Evolutionary conservation across 1,284 basidiomycete species (phyloP), one percentile per base, ranked within the genome.

Genomic region (Tetrapyrgos nigripes): DNA sequence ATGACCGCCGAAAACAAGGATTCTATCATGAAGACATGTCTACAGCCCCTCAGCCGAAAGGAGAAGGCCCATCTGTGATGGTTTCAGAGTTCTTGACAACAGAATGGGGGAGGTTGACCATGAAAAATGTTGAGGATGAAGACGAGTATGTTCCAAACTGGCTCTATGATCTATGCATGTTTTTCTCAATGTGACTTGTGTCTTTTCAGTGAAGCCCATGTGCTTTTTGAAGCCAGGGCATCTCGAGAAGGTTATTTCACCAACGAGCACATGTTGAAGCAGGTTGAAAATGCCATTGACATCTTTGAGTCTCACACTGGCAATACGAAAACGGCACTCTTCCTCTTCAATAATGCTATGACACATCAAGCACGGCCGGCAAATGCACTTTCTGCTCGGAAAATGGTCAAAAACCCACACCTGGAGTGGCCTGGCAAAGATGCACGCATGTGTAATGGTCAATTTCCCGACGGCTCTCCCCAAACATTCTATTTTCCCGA

Each of bases 401-500:
- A 56, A 19, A 56, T 56, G 46, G 45, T 48, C n/a, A 56, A 56
- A 66, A 51, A 57, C 19, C 66, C 66, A 14, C 37, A 58, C 26
- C 26, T 55, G 27, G 60, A 52, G 10, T 70, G 70, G 70, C 29
- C 44, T 1, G 64, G 66, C 29, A 60, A 57, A 49, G 63, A 67
- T 4, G 58, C 66, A 13, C 31, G 59, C 44, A 73, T 75, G 72
- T 55, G 66, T 27, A 46, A 37, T 31, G 65, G 65, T 23, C 48
- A 29, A 0, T 59, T 73, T 46, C 63, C 10, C 47, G 52, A 40
- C 19, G 37, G 37, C 4, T 11, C 13, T 11, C n/a, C 43, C 1
- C 73, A 76, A 53, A 21, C 48, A 9, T 67, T 76, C 23, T 74
- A 73, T 58, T 74, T 62, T 55, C 58, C 62, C 2, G 60, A 66